Evolutionary conservation across 306 rosid genomes (phyloP).

Genomic region (Carpinus viminea): DNA sequence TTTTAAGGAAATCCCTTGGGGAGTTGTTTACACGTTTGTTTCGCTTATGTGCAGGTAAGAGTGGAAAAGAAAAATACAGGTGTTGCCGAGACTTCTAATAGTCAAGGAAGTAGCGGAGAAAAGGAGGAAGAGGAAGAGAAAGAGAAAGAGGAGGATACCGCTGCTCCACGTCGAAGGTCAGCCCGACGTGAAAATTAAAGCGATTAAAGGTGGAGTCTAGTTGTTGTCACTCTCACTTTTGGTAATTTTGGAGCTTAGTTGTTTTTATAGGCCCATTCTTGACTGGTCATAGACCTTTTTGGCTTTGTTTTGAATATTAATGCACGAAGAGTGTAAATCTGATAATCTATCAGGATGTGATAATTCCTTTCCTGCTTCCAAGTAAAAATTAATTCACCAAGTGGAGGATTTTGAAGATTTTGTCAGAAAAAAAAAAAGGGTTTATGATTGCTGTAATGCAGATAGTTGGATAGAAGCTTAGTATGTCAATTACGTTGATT

Average conservation of each 20-base stretch:
- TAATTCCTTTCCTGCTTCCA: constrained; percentile 2
- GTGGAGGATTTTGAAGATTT: not conserved
- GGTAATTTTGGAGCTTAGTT: constrained; percentile 45
- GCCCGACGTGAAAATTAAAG: constrained; percentile 63
- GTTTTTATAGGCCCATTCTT: constrained; percentile 26
- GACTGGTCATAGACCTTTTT: constrained; percentile 17
- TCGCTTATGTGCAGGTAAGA: constrained; percentile 38
- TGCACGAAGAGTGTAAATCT: constrained; percentile 38
- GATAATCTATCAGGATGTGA: constrained; percentile 27
- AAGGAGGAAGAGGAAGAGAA: constrained; percentile 54
- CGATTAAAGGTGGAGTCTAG: constrained; percentile 35
- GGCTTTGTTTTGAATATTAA: constrained; percentile 17
- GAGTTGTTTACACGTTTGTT: constrained; percentile 2
- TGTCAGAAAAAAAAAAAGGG: not conserved
- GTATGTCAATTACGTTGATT: not conserved
- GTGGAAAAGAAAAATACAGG: constrained; percentile 38
- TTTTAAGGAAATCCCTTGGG: not conserved
- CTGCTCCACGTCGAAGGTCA: constrained; percentile 64
- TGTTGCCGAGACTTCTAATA: constrained; percentile 39
- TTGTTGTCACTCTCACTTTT: constrained; percentile 22
- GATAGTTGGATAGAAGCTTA: not conserved
- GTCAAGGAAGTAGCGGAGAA: constrained; percentile 38
- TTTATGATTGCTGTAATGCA: not conserved
- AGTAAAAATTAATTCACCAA: not conserved
- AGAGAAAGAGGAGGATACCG: constrained; percentile 45